A percentile compares a stretch with the other conserved stretches of the same genome.
These are phyloP conservation scores for Leccinum ochraceum DNA, from an alignment of 768 basidiomycete species.

Conservation along the genomic window DNA sequence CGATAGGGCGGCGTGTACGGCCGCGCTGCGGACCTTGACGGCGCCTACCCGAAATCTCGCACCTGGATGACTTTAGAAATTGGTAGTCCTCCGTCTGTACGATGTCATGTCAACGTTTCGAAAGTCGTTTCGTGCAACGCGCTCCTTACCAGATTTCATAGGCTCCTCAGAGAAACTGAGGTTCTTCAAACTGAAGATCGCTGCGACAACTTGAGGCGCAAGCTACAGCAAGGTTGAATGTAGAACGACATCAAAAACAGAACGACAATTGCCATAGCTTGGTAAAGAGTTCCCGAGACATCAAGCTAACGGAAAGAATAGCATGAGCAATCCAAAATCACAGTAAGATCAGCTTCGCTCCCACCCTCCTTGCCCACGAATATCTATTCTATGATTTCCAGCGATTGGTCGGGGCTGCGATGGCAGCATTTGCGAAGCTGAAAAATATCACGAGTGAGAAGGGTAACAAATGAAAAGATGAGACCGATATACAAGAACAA, in stretches of 20 bases:
- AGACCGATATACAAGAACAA: slow-evolving; percentile 55
- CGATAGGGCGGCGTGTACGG: slow-evolving; percentile 2
- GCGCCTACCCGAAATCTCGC: not conserved
- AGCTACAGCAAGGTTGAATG: slow-evolving; percentile 31
- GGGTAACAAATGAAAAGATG: not conserved
- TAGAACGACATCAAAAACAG: slow-evolving; percentile 19
- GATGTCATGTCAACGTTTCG: not conserved
- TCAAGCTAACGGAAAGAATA: slow-evolving; percentile 28
- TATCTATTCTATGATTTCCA: slow-evolving; percentile 10
- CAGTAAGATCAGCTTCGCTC: not conserved
- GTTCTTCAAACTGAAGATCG: slow-evolving; percentile 46
- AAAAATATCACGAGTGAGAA: not conserved
- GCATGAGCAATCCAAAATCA: not conserved
- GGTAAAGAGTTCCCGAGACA: slow-evolving; percentile 30
- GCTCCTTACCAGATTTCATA: slow-evolving; percentile 16
- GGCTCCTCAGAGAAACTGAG: slow-evolving; percentile 21
- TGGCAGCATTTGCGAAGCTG: slow-evolving; percentile 49
- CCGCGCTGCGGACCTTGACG: no score
- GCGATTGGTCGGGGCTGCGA: not conserved
- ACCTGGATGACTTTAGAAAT: slow-evolving; percentile 24
- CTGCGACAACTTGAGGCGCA: slow-evolving; percentile 43
- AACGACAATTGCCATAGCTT: slow-evolving; percentile 12
- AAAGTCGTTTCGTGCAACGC: not conserved
- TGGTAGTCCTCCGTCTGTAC: slow-evolving; percentile 15
- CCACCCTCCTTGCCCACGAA: slow-evolving; percentile 26